Base-by-base conservation (phyloP, 2,329 filamentous ascomycete species). In the Phyllosticta ampelicida region DNA sequence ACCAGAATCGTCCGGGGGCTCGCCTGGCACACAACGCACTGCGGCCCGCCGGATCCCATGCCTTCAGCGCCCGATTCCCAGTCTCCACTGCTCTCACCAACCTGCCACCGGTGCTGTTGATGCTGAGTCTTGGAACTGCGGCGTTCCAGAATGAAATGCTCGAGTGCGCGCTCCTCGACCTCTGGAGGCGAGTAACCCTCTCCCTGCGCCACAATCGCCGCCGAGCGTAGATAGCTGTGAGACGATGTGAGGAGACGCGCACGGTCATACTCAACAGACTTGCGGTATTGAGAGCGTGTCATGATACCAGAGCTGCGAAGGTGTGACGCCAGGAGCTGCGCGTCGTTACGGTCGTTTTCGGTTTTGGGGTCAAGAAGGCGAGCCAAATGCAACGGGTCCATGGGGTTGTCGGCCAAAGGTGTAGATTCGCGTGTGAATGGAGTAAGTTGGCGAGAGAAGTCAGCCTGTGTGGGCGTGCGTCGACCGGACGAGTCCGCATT, bases 21-120 rank as follows among this genome's bases (percentile, higher is more conserved):
- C 57, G 84, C 84, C 70, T 97, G 92, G 69, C 94, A 99, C 4
- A 99, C 89, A 0, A 97, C 94, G 67, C 94, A 99, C 64, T 89
- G 87, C 2, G 90, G 90, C 0, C 89, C 86, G 48, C 79, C 83
- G 28, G 85, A 82, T 1, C 87, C 89, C 67, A 91, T 81, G 0
- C 86, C 87, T 5, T 83, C 83, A 0, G 84, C 86, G n/a, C 87
- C 87, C 1, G 80, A 78, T 50, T 84, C 80, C 87, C 87, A 91
- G 54, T 67, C 67, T 6, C 30, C 48, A 1, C 63, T 59, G n/a
- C 59, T 57, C 10, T 23, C 21, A 23, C 30, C 48, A 10, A 44
- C 18, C 20, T 49, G 36, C 13, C 51, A 48, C n/a, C 36, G 62
- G 44, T 30, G n/a, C 48, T 20, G 54, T 54, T 13, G 60, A 53